Evolutionary conservation across 768 basidiomycete genomes (phyloP).

Genomic region (Pleurotus cornucopiae): DNA sequence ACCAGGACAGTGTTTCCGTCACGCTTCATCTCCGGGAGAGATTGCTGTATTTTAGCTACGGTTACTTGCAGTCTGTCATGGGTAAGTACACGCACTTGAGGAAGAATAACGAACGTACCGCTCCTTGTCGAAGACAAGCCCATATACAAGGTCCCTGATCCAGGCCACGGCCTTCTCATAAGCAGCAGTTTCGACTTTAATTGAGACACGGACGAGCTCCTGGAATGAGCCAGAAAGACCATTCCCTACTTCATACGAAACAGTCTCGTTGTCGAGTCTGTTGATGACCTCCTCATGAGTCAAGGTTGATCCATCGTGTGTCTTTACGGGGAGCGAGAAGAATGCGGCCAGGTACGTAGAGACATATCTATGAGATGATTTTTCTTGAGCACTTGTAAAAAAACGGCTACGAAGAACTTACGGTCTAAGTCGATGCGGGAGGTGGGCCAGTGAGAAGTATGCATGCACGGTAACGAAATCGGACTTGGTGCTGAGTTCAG

Average conservation of each 20-base stretch:
- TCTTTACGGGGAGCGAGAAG: constrained; percentile 81
- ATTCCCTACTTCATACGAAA: constrained; percentile 73
- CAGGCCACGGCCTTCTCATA: constrained; percentile 84
- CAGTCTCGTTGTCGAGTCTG: constrained; percentile 86
- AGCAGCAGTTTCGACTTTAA: constrained; percentile 79
- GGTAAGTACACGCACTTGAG: neutral
- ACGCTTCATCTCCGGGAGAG: constrained; percentile 87
- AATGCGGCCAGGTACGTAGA: constrained; percentile 78
- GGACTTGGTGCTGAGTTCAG: constrained; percentile 47
- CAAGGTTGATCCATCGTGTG: constrained; percentile 64
- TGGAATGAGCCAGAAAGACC: constrained; percentile 65
- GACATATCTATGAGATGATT: constrained; percentile 50
- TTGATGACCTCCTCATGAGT: constrained; percentile 89
- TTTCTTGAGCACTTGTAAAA: constrained; percentile 3
- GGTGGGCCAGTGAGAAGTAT: constrained; percentile 68
- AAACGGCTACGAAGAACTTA: constrained; percentile 27
- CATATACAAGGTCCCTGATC: constrained; percentile 79
- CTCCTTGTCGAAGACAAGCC: constrained; percentile 72
- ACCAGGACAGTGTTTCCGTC: constrained; percentile 78
- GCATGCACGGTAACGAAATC: constrained; percentile 86
- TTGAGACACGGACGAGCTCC: constrained; percentile 67
- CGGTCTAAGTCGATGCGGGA: constrained; percentile 78
- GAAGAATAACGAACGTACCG: constrained; percentile 39
- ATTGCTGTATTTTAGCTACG: constrained; percentile 85
- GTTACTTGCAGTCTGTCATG: constrained; percentile 68